Percentiles rank a stretch among this genome's conserved stretches.
Evolutionary conservation across 2,329 filamentous ascomycete species (phyloP).

Genomic region (Hypoxylon sp.): DNA sequence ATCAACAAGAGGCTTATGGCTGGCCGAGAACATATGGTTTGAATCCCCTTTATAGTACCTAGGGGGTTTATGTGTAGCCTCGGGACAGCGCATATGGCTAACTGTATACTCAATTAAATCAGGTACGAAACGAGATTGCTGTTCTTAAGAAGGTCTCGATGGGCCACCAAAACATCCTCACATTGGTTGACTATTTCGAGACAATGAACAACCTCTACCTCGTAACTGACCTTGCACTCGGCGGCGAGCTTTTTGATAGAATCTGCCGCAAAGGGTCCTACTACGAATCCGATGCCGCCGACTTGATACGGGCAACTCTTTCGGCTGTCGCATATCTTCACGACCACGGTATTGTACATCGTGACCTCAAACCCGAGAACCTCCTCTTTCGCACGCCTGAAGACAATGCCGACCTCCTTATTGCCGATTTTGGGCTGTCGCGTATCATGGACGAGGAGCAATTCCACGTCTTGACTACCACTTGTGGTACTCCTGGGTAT

Average conservation of each 20-base stretch:
- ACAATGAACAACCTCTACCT: constrained; percentile 99
- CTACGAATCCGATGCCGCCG: constrained; percentile 96
- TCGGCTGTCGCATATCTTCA: constrained; percentile 99
- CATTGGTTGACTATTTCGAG: constrained; percentile 98
- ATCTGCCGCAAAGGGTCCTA: constrained; percentile 99
- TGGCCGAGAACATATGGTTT: constrained; percentile 96
- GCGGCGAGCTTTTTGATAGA: constrained; percentile 96
- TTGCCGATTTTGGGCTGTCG: constrained; percentile 95
- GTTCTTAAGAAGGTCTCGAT: constrained; percentile 98
- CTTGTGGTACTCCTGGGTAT: constrained; percentile 97
- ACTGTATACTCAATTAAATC: constrained; percentile 10
- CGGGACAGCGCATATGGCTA: constrained; percentile 19
- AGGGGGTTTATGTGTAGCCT: constrained; percentile 1
- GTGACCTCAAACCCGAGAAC: constrained; percentile 98
- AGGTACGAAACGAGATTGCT: constrained; percentile 98
- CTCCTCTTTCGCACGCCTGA: constrained; percentile 96
- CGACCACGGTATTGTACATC: constrained; percentile 98
- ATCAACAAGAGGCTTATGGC: constrained; percentile 99
- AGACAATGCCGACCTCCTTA: constrained; percentile 96
- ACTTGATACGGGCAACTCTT: constrained; percentile 93
- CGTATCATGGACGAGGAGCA: constrained; percentile 99
- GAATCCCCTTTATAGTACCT: constrained; percentile 40
- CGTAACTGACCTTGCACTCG: constrained; percentile 95
- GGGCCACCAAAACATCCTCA: constrained; percentile 98
- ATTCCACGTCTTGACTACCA: constrained; percentile 97